Base-by-base conservation (phyloP, 2,329 filamentous ascomycete species). In the Clarireedia homoeocarpa region DNA sequence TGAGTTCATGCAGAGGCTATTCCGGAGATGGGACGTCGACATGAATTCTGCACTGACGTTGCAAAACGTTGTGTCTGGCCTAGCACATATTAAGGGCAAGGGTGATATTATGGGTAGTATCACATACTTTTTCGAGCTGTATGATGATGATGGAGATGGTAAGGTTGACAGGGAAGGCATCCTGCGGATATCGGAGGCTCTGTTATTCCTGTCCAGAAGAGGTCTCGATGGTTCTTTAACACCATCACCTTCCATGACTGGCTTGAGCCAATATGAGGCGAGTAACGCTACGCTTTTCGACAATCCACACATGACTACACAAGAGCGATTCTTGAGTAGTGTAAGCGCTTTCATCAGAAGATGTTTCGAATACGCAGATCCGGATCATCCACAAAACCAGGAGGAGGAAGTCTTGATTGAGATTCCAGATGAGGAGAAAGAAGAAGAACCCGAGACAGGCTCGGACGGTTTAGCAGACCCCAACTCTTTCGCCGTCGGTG, bases 51-150 rank as follows among this genome's bases (percentile, higher is more conserved):
- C 86, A 1, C 73, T 99, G 60, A 95, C 85, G 17, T 74, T 99
- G 50, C 91, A 96, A 67, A 89, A 97, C 64, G 90, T 99, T 2
- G 94, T 97, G 5, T 87, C 86, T 17, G 94, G 94, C 0, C 77
- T 99, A 47, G 91, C 92, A 2, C 84, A 88, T 14, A 89, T 99
- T 67, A 97, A 96, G 71, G 92, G 94, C 7, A 91, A 88, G 55
- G 85, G 86, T 48, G 94, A 99, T 71, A 96, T 99, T 62, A 96
- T 99, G 92, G 89, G 89, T 30, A 94, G 89, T 57, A 97, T 99
- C 67, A 94, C 85, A 58, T 97, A 97, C 72, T 97, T 99, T 71
- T 99, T 99, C 65, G 89, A 96, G 66, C 81, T 99, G 0, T 96
- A 97, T 70, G 94, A 99, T 68, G 92, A 99, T 62, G 87, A 92